A percentile compares a stretch with the other conserved stretches of the same genome.
phyloP scores from a whole-genome alignment of 495 filamentous ascomycete genomes.

The Penicillium antarcticum region DNA sequence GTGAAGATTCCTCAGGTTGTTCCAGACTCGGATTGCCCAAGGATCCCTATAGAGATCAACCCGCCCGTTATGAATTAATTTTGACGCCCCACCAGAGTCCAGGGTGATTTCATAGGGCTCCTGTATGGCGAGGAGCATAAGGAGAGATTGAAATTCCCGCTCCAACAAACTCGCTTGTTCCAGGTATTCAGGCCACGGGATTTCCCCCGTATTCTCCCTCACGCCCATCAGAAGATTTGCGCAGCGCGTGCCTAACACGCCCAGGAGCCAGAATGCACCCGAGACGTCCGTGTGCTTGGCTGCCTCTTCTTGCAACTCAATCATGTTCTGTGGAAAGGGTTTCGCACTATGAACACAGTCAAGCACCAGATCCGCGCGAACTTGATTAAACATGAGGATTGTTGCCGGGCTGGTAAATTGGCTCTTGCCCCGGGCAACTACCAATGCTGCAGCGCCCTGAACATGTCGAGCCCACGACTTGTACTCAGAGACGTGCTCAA shows the following conservation, averaged over 20 bases:
- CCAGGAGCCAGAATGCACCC: constrained; percentile 19
- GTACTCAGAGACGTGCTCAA: constrained; percentile 49
- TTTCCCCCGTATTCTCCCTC: neutral
- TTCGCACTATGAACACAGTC: constrained; percentile 16
- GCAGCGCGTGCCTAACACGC: constrained; percentile 17
- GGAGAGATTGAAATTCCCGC: constrained; percentile 10
- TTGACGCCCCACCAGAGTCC: constrained; percentile 1
- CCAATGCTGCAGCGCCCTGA: constrained; percentile 49
- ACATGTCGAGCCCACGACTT: constrained; percentile 51
- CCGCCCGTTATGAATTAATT: constrained; percentile 19
- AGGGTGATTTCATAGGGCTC: constrained; percentile 23
- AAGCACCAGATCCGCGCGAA: constrained; percentile 32
- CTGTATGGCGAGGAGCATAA: constrained; percentile 15
- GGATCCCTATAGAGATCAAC: constrained; percentile 15
- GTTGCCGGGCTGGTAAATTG: constrained; percentile 48
- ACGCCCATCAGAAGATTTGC: constrained; percentile 15
- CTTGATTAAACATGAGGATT: constrained; percentile 53
- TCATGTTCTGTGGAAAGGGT: constrained; percentile 22
- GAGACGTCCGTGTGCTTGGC: constrained; percentile 14
- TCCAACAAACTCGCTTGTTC: constrained; percentile 17
- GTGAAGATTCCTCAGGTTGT: constrained; percentile 20
- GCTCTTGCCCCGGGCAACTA: constrained; percentile 42
- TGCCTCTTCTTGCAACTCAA: constrained; percentile 26
- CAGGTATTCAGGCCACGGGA: constrained; percentile 16
- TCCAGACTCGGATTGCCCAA: constrained; percentile 30